Evolutionary conservation across 768 basidiomycete species (phyloP).

Genomic region (Mycena floridula): DNA sequence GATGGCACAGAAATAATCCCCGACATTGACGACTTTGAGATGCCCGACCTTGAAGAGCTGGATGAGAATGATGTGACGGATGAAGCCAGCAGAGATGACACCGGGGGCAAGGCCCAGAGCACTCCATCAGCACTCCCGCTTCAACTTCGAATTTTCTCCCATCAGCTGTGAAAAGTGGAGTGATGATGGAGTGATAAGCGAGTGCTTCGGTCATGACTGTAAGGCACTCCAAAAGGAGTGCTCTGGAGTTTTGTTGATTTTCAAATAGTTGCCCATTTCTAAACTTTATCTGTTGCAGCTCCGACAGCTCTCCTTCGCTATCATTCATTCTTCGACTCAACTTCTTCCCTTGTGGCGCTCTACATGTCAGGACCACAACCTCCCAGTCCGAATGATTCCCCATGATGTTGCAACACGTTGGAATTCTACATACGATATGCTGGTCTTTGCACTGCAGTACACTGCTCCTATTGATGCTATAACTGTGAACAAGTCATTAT

Average conservation of each 20-base stretch:
- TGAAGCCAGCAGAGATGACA: background rate
- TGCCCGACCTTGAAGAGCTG: background rate
- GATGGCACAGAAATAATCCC: background rate
- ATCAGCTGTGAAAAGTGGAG: background rate
- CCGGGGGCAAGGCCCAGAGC: background rate
- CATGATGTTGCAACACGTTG: slow-evolving; percentile 30
- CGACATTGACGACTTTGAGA: background rate
- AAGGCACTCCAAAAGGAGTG: background rate
- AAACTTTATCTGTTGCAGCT: background rate
- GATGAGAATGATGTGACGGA: slow-evolving; percentile 7
- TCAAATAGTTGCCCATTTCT: background rate
- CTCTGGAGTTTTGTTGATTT: background rate
- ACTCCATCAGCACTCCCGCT: background rate
- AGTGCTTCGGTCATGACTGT: background rate
- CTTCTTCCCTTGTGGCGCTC: slow-evolving; percentile 17
- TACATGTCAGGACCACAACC: slow-evolving; percentile 6
- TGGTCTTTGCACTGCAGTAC: slow-evolving; percentile 23
- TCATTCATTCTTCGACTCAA: slow-evolving; percentile 12
- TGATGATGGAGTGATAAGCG: background rate
- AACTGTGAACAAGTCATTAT: slow-evolving; percentile 12
- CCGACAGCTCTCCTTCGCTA: slow-evolving; percentile 10
- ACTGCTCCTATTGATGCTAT: slow-evolving; percentile 18
- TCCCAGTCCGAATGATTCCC: slow-evolving; percentile 22
- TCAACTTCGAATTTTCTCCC: too few species aligned
- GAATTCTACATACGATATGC: slow-evolving; percentile 34